A percentile compares a stretch with the other conserved stretches of the same genome.
Evolutionary conservation across 345 rosid species (phyloP).

Genomic region (Odontarrhena argentea): DNA sequence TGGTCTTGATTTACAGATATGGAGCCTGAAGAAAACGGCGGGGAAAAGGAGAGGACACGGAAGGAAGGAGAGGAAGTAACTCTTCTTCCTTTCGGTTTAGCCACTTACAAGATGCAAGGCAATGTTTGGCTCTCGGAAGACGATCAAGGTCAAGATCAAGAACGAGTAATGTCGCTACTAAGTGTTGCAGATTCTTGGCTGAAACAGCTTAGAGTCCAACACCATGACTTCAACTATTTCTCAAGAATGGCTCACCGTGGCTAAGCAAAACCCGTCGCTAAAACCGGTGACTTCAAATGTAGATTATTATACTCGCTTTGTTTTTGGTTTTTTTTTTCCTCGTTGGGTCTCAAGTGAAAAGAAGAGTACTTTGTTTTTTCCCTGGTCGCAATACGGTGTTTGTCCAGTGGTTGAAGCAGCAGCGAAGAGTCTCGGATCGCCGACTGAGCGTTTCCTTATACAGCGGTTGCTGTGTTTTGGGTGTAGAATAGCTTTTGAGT

Average conservation of each 20-base stretch:
- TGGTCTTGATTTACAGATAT: constrained; percentile 48
- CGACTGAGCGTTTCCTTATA: constrained; percentile 20
- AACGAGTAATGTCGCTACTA: constrained; percentile 70
- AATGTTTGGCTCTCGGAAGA: constrained; percentile 85
- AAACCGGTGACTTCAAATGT: constrained; percentile 12
- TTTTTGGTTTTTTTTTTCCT: constrained; percentile 29
- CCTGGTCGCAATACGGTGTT: constrained; percentile 28
- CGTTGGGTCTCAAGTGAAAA: constrained; percentile 32
- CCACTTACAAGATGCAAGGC: constrained; percentile 99
- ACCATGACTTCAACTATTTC: constrained; percentile 96
- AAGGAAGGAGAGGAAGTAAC: constrained; percentile 67
- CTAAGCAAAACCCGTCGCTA: constrained; percentile 34
- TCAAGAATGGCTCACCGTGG: constrained; percentile 65
- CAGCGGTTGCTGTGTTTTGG: constrained; percentile 36
- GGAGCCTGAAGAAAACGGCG: constrained; percentile 77
- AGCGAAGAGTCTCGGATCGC: constrained; percentile 17
- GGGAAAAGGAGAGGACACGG: constrained; percentile 48
- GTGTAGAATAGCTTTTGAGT: constrained; percentile 35
- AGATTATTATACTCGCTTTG: constrained; percentile 5
- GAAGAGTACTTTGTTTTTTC: constrained; percentile 10
- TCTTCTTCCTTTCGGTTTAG: constrained; percentile 87
- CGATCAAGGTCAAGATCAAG: constrained; percentile 72
- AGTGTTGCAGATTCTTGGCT: constrained; percentile 99
- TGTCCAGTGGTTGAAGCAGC: constrained; percentile 26
- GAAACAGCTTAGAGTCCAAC: constrained; percentile 92